Base-by-base conservation (phyloP, 805 yeast genomes). In the Ogataea zsoltii region DNA sequence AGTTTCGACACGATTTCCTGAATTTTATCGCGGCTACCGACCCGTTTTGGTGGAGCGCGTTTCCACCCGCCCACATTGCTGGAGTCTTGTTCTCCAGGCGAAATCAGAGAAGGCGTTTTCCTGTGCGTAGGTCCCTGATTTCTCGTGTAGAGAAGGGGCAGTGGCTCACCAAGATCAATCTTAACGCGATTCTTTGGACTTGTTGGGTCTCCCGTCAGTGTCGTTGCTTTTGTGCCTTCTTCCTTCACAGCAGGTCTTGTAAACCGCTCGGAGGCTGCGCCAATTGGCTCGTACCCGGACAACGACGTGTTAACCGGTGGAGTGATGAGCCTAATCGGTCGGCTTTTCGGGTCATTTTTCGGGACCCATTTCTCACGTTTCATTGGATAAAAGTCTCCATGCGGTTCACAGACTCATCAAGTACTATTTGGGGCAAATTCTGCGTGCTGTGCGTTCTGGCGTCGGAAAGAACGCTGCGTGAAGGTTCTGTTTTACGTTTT, bases 81-180 rank as follows among this genome's bases (percentile, higher is more conserved):
- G 32, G 21, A 10, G 23, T 28, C 13, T 6, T 28, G 15, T 28
- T 13, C 14, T 28, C 31, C 6, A 13, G 4, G 14, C 31, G 4
- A 11, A n/a, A 28, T 28, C 13, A 28, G 13, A 12, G 14, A 28
- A 7, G 31, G 31, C 13, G 31, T 13, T 28, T 28, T 28, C 5
- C 31, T 6, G 13, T 28, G 31, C 13, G 14, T 11, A 6, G 14
- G 14, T 28, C 6, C 5, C 9, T 5, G 5, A 9, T 9, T 38
- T 17, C 38, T 19, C 11, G 45, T 15, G 33, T 61, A 61, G 2
- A 47, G 43, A 26, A 61, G 44, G 4, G 66, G 66, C 21, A 61
- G 41, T 2, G 66, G 66, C 32, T 51, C 49, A 3, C 65, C 65
- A 19, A 60, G 42, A 14, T 54, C 56, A 4, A 47, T 39, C 23